Evolutionary conservation across 441 rosid species (phyloP).

Genomic region (Croton setiger): DNA sequence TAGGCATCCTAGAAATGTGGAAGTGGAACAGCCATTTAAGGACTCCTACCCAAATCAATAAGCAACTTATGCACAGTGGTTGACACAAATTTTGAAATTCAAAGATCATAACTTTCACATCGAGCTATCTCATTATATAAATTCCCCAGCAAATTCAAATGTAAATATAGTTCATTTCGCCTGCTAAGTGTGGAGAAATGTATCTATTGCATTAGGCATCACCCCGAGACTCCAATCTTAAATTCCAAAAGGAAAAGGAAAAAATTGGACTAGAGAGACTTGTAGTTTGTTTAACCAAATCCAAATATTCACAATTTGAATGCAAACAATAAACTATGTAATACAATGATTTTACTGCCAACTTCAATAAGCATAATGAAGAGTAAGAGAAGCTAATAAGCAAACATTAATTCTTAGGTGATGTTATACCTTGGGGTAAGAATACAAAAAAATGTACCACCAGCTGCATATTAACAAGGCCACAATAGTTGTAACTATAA

Average conservation of each 20-base stretch:
- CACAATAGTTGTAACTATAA: constrained; percentile 42
- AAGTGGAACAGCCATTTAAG: background rate
- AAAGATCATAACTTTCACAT: background rate
- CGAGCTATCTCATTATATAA: background rate
- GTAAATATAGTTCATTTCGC: background rate
- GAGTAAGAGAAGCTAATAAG: background rate
- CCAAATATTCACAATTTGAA: background rate
- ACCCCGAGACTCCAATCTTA: background rate
- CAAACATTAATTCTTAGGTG: background rate
- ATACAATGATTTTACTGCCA: background rate
- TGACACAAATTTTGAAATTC: background rate
- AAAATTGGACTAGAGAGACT: background rate
- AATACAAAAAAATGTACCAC: constrained; percentile 86
- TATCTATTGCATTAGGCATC: background rate
- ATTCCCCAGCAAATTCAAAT: background rate
- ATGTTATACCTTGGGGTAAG: constrained; percentile 73
- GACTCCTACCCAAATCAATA: background rate
- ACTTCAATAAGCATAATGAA: background rate
- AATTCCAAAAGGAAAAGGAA: background rate
- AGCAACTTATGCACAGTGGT: background rate
- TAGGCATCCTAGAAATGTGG: background rate
- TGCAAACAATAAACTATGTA: background rate
- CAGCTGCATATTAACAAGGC: constrained; percentile 47
- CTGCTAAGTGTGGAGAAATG: background rate
- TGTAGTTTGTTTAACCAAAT: background rate